A percentile compares a stretch with the other conserved stretches of the same genome.
Evolutionary conservation across 1,284 basidiomycete species (phyloP).

Genomic region (Sanghuangporus sanghuang): DNA sequence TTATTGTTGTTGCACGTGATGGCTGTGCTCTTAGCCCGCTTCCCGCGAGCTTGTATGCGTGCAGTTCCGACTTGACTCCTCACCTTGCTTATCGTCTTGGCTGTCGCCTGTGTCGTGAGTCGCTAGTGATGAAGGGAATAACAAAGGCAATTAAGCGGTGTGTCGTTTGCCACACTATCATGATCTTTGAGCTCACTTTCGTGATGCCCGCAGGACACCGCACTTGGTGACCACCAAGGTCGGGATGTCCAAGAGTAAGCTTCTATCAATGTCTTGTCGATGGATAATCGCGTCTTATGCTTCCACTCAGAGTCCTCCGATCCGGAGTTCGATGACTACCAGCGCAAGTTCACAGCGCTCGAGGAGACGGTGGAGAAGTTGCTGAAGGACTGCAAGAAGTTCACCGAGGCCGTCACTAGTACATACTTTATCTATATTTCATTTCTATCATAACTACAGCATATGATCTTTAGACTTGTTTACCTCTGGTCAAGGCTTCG

Average conservation of each 20-base stretch:
- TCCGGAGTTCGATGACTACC: conserved; percentile 83
- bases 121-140: conserved; percentile 68
- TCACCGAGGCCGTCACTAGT: conserved; percentile 81
- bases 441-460: not conserved
- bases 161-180: conserved; percentile 16
- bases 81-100: conserved; percentile 1
- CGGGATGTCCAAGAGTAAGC: conserved; percentile 87
- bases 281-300: conserved; percentile 3
- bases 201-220: conserved; percentile 60
- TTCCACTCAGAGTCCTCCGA: conserved; percentile 68
- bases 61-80: not conserved
- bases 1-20: not conserved
- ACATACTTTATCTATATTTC: conserved; percentile 25
- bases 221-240: conserved; percentile 81
- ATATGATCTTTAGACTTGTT: conserved; percentile 59
- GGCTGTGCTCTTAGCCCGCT: not conserved
- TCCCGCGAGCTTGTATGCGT: not conserved
- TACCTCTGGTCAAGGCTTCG: conserved; percentile 72
- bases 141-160: conserved; percentile 76
- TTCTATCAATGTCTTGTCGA: conserved; percentile 7
- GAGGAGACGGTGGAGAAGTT: conserved; percentile 87
- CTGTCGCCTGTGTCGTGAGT: not conserved
- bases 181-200: not conserved
- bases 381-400: conserved; percentile 86
- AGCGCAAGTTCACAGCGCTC: conserved; percentile 71